These are phyloP conservation scores for Backusella liffmaniae DNA, from an alignment of 192 early-diverging fungal species.

Conservation along the genomic window DNA sequence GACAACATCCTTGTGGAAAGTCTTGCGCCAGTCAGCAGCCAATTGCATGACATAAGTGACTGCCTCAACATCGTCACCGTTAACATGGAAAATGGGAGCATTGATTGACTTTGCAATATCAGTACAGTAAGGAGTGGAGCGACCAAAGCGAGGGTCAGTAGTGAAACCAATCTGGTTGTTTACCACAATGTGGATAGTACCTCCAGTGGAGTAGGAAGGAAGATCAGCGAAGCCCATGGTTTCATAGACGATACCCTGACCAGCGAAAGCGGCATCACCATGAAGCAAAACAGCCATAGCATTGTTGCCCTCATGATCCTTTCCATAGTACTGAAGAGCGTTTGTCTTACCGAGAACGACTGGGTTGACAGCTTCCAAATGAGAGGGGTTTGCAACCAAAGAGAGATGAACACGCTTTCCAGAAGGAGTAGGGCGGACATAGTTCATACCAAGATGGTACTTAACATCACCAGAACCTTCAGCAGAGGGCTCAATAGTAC, in stretches of 20 bases:
- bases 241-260: constrained; percentile 97
- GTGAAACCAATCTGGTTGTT: constrained; percentile 99
- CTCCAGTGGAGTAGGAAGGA: constrained; percentile 96
- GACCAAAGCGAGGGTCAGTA: constrained; percentile 93
- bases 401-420: constrained; percentile 97
- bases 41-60: constrained; percentile 94
- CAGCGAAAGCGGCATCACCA: constrained; percentile 98
- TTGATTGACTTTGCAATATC: constrained; percentile 96
- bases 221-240: constrained; percentile 96
- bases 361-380: constrained; percentile 96
- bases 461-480: constrained; percentile 98
- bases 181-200: constrained; percentile 94
- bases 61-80: constrained; percentile 96
- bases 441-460: constrained; percentile 95
- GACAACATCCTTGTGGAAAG: constrained; percentile 95
- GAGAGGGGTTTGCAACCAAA: constrained; percentile 97
- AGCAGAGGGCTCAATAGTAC: constrained; percentile 76
- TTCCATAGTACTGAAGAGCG: constrained; percentile 91
- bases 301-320: constrained; percentile 78
- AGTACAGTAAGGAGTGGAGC: constrained; percentile 96
- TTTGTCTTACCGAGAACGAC: constrained; percentile 99
- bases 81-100: constrained; percentile 98
- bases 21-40: constrained; percentile 94
- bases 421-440: constrained; percentile 92
- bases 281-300: constrained; percentile 96